Percentiles rank a stretch among this genome's conserved stretches.
Evolutionary conservation across 257 asterid genomes (phyloP).

Genomic region (Verbascum thapsus): DNA sequence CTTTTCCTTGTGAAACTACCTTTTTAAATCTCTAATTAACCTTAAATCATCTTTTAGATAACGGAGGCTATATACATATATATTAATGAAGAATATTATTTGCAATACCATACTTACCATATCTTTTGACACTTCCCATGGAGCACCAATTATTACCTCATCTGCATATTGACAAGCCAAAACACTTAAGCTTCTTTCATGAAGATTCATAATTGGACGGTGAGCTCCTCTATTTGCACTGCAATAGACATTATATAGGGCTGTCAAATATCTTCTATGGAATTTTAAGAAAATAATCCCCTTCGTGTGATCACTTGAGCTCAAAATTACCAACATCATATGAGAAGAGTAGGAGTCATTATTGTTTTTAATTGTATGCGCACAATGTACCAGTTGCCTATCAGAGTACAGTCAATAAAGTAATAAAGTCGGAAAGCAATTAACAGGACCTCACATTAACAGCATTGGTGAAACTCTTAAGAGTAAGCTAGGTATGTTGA

Average conservation of each 20-base stretch:
- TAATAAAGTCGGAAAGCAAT: too few species aligned
- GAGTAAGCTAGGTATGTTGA: not conserved
- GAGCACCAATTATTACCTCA: slow-evolving; percentile 98
- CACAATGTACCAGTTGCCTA: too few species aligned
- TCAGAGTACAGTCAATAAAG: too few species aligned
- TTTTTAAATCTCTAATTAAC: slow-evolving; percentile 16
- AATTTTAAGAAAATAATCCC: not conserved
- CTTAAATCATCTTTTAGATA: slow-evolving; percentile 18
- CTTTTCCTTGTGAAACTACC: slow-evolving; percentile 15
- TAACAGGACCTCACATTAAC: slow-evolving; percentile 2
- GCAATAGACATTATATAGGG: slow-evolving; percentile 37
- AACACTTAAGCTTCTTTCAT: slow-evolving; percentile 97
- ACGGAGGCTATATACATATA: slow-evolving; percentile 8
- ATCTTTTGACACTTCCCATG: slow-evolving; percentile 94
- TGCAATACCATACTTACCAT: slow-evolving; percentile 58
- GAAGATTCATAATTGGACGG: slow-evolving; percentile 99
- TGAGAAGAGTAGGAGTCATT: slow-evolving; percentile 2
- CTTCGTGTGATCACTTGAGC: slow-evolving; percentile 2
- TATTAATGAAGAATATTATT: too few species aligned
- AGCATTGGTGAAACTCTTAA: not conserved
- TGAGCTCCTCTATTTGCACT: slow-evolving; percentile 91
- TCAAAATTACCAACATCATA: slow-evolving; percentile 8
- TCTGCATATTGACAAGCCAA: slow-evolving; percentile 95
- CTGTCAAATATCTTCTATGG: slow-evolving; percentile 23
- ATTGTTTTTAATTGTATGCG: too few species aligned